Percentiles rank a stretch among this genome's conserved stretches.
Evolutionary conservation across 768 basidiomycete genomes (phyloP).

Genomic region (Phlebiopsis flavidoalba): DNA sequence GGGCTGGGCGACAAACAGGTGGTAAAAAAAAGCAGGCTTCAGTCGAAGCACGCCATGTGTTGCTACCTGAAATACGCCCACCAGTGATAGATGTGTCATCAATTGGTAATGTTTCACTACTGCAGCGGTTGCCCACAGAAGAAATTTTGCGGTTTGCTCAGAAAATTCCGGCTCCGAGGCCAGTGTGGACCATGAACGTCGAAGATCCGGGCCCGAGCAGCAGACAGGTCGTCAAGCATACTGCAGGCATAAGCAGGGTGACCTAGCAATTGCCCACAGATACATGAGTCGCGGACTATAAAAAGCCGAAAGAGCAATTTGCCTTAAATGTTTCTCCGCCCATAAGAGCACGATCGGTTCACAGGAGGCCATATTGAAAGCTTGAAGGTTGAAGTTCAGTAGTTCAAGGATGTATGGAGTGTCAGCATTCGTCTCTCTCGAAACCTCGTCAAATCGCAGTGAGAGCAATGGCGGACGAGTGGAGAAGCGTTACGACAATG

Average conservation of each 20-base stretch:
- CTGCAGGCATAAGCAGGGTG: not conserved
- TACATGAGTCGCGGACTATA: not conserved
- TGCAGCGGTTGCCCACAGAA: constrained; percentile 8
- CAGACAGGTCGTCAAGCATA: not conserved
- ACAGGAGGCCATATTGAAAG: not conserved
- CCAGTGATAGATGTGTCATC: constrained; percentile 18
- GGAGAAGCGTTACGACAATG: not conserved
- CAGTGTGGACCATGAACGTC: not conserved
- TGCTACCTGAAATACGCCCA: constrained; percentile 16
- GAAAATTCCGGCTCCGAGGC: not conserved
- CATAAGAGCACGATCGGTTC: too few species aligned
- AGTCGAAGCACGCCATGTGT: constrained; percentile 19
- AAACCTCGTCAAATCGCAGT: not conserved
- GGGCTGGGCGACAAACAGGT: constrained; percentile 14
- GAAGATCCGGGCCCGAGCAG: constrained; percentile 4
- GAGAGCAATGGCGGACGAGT: not conserved
- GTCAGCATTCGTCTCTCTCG: not conserved
- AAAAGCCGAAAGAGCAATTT: too few species aligned
- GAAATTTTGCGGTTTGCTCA: too few species aligned
- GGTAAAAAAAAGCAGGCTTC: constrained; percentile 13
- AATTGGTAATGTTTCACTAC: constrained; percentile 17
- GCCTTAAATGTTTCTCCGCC: too few species aligned
- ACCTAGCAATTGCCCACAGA: not conserved
- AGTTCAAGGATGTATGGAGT: not conserved
- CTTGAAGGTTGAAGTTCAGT: not conserved